Evolutionary conservation across 345 rosid genomes (phyloP).

Genomic region (Eucalyptus caleyi): DNA sequence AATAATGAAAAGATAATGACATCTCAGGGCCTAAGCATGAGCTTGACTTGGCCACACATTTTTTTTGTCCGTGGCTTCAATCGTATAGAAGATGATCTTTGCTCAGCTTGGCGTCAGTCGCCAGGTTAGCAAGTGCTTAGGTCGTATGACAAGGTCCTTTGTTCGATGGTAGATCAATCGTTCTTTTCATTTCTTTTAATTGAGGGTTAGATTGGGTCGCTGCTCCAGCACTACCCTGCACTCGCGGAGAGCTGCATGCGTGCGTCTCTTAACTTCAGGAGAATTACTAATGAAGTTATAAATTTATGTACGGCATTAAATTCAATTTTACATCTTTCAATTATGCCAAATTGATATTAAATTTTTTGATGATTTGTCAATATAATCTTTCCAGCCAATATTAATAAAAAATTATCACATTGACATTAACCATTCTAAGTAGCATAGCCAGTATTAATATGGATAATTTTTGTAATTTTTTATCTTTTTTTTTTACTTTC

Average conservation of each 20-base stretch:
- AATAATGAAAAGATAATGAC: not conserved
- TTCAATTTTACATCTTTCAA: not conserved
- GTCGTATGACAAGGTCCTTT: not conserved
- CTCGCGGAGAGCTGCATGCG: not conserved
- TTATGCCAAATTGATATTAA: not conserved
- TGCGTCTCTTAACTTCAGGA: not conserved
- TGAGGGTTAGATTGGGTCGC: not conserved
- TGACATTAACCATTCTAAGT: too few relatives aligned
- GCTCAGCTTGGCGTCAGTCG: not conserved
- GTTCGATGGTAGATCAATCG: not conserved
- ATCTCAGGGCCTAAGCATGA: not conserved
- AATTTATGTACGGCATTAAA: not conserved
- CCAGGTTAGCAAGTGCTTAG: not conserved
- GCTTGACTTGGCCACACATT: not conserved
- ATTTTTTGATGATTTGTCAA: not conserved
- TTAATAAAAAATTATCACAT: fast-evolving
- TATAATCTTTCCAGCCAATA: not conserved
- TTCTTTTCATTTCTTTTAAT: not conserved
- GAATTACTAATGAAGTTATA: not conserved
- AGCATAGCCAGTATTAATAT: fast-evolving
- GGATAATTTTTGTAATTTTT: not conserved
- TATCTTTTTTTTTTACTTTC: not conserved
- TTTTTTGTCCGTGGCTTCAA: not conserved
- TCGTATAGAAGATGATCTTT: not conserved
- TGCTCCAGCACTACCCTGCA: not conserved